Conservation (phyloP, 225 moss, liverwort and hornwort species). For the Pseudisothecium myosuroides region DNA sequence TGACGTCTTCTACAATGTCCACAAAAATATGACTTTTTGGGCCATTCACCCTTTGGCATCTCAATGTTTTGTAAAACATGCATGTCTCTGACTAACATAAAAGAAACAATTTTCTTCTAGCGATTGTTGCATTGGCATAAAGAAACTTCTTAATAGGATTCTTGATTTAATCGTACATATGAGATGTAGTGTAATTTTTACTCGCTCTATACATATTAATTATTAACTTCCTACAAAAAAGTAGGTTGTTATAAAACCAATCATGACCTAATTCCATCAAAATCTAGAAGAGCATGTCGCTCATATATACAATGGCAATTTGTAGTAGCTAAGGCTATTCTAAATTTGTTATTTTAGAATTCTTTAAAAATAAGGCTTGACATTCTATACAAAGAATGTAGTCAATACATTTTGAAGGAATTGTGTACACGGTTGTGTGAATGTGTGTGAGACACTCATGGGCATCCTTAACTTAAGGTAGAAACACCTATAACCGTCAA, state of each 20-base stretch:
- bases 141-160: rapidly evolving
- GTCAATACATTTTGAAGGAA: not conserved
- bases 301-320: not conserved
- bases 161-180: rapidly evolving
- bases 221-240: rapidly evolving
- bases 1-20: too few species aligned
- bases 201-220: rapidly evolving
- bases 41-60: too few species aligned
- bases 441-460: not conserved
- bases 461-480: too few species aligned
- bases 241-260: too few species aligned
- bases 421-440: not conserved
- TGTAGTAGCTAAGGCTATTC: too few species aligned
- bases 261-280: not conserved
- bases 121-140: not conserved
- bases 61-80: too few species aligned
- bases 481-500: too few species aligned
- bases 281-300: not conserved
- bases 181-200: not conserved
- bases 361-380: not conserved
- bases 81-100: too few species aligned
- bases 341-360: not conserved
- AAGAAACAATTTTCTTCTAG: too few species aligned
- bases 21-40: too few species aligned
- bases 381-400: not conserved